These are phyloP conservation scores for Leccinum pachyderme DNA, from an alignment of 1,284 basidiomycete genomes.

Conservation along the genomic window DNA sequence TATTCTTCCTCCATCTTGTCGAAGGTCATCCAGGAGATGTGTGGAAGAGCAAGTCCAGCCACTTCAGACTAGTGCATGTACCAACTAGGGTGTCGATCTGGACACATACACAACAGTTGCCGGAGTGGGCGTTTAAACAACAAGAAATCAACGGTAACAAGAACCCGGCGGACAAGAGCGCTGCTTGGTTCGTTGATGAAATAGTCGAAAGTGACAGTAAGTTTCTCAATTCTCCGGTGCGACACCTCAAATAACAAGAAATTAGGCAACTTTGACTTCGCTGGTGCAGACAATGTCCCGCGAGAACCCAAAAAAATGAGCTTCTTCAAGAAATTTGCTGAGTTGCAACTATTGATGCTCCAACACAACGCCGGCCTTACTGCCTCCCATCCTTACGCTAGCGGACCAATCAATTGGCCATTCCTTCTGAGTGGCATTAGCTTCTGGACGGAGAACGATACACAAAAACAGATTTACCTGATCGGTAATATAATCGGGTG, in stretches of 20 bases:
- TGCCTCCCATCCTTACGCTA: constrained; percentile 94
- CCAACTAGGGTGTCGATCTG: constrained; percentile 91
- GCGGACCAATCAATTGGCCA: constrained; percentile 95
- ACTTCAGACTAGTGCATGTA: constrained; percentile 88
- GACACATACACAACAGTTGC: constrained; percentile 84
- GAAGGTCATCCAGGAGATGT: constrained; percentile 76
- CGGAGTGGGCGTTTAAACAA: constrained; percentile 96
- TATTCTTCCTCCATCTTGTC: constrained; percentile 74
- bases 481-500: constrained; percentile 93
- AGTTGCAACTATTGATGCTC: constrained; percentile 94
- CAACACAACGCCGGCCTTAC: constrained; percentile 97
- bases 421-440: constrained; percentile 94
- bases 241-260: neutral
- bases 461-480: constrained; percentile 92
- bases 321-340: constrained; percentile 94
- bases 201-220: constrained; percentile 73
- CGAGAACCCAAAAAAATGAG: constrained; percentile 80
- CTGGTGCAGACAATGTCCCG: constrained; percentile 32
- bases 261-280: constrained; percentile 17
- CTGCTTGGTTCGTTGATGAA: constrained; percentile 87
- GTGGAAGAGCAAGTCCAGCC: constrained; percentile 89
- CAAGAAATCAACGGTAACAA: constrained; percentile 99
- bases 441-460: constrained; percentile 92
- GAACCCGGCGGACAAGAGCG: constrained; percentile 79
- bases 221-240: constrained; percentile 25